Conservation (phyloP, 192 early-diverging fungal genomes). For the Coemansia sp. region DNA sequence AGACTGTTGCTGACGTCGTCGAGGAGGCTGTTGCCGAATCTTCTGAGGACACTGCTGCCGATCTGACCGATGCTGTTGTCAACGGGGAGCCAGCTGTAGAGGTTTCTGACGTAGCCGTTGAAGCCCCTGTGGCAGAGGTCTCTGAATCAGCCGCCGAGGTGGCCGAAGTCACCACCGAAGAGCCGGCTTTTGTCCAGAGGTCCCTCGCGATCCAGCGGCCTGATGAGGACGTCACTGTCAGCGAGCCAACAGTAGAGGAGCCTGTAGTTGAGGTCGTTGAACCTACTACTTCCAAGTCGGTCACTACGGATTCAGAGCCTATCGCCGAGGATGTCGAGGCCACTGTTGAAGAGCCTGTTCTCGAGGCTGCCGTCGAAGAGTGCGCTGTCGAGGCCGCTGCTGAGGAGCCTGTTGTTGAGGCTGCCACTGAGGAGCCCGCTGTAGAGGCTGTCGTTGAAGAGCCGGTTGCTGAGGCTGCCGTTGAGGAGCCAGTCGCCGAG, state of each 20-base stretch:
- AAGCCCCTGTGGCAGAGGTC: neutral
- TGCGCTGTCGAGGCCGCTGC: neutral
- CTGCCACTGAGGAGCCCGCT: neutral
- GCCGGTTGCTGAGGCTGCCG: too few species aligned
- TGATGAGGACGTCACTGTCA: neutral
- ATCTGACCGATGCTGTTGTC: neutral
- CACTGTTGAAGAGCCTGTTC: neutral
- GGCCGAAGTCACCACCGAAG: neutral
- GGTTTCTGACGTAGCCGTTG: neutral
- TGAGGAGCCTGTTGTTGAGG: neutral
- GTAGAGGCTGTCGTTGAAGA: too few species aligned
- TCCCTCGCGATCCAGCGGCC: neutral
- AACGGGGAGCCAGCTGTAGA: neutral
- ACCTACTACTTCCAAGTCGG: neutral
- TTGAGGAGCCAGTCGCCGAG: too few species aligned
- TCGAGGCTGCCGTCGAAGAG: neutral
- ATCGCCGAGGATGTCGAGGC: neutral
- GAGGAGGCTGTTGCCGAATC: neutral
- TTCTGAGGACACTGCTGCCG: conserved; percentile 4
- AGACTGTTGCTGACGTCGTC: neutral
- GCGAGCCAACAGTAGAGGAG: neutral
- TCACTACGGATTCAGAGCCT: neutral
- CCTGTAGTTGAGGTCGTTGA: neutral
- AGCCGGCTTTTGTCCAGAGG: neutral
- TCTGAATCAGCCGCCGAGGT: neutral